These are phyloP conservation scores for Asterella californica DNA, from an alignment of 225 moss, liverwort and hornwort species.

Conservation along the genomic window DNA sequence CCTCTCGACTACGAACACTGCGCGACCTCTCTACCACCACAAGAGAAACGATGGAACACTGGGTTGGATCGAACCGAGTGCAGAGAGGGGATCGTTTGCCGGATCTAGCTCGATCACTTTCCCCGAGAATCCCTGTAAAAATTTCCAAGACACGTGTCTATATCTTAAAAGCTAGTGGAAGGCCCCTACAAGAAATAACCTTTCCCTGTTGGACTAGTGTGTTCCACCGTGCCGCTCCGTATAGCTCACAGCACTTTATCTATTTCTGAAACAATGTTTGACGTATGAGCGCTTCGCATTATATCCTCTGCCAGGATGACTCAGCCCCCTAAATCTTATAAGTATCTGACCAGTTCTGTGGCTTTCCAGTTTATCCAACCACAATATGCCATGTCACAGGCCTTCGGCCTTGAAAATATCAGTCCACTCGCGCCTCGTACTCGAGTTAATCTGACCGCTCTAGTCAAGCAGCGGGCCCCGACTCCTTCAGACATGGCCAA, in stretches of 20 bases:
- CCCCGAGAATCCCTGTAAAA: slow-evolving; percentile 16
- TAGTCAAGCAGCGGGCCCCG: neutral
- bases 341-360: neutral
- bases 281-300: slow-evolving; percentile 24
- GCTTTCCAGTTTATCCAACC: neutral
- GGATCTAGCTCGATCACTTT: slow-evolving; percentile 20
- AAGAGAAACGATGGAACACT: neutral
- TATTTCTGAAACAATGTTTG: neutral
- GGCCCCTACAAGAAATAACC: neutral
- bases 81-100: slow-evolving; percentile 11
- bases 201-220: neutral
- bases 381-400: neutral
- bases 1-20: neutral
- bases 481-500: neutral
- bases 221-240: slow-evolving; percentile 5
- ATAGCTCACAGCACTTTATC: slow-evolving; percentile 15
- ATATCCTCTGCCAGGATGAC: slow-evolving; percentile 15
- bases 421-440: neutral
- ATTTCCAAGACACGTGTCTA: neutral
- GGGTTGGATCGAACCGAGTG: slow-evolving; percentile 2
- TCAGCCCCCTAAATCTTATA: neutral
- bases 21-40: neutral
- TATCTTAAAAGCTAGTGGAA: neutral
- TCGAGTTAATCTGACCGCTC: slow-evolving; percentile 4
- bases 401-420: neutral